Evolutionary conservation across 371 early-diverging fungal genomes (phyloP), one percentile per base, ranked within the genome.

Genomic region (Chytridiales sp.): DNA sequence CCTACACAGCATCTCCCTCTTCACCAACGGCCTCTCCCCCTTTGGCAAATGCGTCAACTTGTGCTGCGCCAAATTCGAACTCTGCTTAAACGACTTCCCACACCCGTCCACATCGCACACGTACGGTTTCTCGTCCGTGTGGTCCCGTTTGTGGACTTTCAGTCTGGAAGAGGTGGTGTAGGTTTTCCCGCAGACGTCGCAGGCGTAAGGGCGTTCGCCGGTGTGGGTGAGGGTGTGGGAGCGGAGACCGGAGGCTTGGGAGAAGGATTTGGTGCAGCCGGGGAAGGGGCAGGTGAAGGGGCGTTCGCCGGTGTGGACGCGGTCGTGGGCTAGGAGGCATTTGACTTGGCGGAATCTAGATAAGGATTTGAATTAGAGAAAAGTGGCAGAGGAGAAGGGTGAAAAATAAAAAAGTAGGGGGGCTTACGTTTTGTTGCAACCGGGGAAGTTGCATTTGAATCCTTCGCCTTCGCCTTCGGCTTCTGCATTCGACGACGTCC

Each of bases 271-370:
- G 32, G 38, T 38, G 50, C 70, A 69, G 47, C 41, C 32, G 6
- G 47, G 54, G 54, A 43, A 49, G 4, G 60, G 58, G 56, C 62
- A 69, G 6, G 54, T 31, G 39, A 61, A 63, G 24, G 63, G 62
- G 26, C 58, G 58, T 38, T 66, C 70, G n/a, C 70, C 70, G 8
- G 70, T 59, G 42, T 67, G 67, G 3, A 59, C 46, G 4, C 67
- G 67, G 24, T 36, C 26, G 42, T 67, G 67, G 17, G 56, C 56
- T 29, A 51, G 43, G 35, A 57, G 56, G 1, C 57, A 56, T 41
- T 63, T 63, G 48, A 53, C 54, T 15, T 53, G 62, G n/a, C 15
- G 54, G 62, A 61, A 60, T 21, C 36, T 54, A n/a, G n/a, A n/a
- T n/a, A n/a, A n/a, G n/a, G n/a, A n/a, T n/a, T n/a, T n/a, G n/a